phyloP scores from a whole-genome alignment of 805 yeast genomes.

The Barnettozyma siamensis region DNA sequence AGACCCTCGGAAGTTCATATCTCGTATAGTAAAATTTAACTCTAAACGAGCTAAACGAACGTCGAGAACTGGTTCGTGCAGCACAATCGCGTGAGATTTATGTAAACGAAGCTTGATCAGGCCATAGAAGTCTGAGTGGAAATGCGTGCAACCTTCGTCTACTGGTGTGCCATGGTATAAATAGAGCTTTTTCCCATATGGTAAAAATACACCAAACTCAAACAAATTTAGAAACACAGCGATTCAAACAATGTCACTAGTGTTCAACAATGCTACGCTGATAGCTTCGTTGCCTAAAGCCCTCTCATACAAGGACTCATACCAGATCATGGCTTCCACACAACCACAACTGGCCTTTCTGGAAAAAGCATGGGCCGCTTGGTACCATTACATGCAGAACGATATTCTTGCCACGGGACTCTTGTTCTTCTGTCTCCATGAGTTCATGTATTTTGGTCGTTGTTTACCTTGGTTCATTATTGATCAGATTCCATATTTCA shows the following conservation, averaged over 20 bases:
- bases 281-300: constrained; percentile 1
- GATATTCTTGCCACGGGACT: constrained; percentile 91
- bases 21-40: no score
- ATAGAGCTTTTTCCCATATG: neutral
- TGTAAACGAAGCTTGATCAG: neutral
- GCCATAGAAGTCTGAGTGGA: neutral
- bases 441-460: constrained; percentile 84
- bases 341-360: constrained; percentile 19
- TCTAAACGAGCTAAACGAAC: neutral
- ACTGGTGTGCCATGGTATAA: neutral
- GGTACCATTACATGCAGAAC: constrained; percentile 78
- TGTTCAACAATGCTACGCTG: constrained; percentile 3
- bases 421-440: constrained; percentile 77
- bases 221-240: no score
- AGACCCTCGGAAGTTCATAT: no score
- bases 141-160: no score
- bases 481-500: constrained; percentile 81
- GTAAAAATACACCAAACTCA: no score
- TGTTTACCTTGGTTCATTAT: constrained; percentile 89
- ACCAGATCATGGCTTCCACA: neutral
- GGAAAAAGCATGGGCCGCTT: constrained; percentile 84
- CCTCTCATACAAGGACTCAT: neutral
- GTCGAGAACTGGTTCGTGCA: neutral
- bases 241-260: constrained; percentile 1
- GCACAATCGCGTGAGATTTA: neutral